Evolutionary conservation across 805 yeast genomes (phyloP).

Genomic region (Cyberlindnera mrakii): DNA sequence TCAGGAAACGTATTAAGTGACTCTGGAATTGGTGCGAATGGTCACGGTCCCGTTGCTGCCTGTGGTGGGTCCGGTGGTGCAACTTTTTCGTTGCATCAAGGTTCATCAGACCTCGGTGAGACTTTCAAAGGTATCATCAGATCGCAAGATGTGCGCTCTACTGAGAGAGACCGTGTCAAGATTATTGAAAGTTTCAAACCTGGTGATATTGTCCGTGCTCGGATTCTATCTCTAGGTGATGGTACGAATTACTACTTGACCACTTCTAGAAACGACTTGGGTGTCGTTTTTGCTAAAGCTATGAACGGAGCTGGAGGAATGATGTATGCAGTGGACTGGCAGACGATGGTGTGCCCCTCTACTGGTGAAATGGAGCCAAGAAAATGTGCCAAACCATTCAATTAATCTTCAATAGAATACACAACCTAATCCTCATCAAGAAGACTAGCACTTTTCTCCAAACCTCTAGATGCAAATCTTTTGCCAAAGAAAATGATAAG

Average conservation of each 20-base stretch:
- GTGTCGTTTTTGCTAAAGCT: conserved; percentile 84
- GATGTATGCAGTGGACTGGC: conserved; percentile 93
- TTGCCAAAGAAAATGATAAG: conserved; percentile 52
- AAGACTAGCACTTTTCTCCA: conserved; percentile 15
- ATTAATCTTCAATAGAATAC: neutral
- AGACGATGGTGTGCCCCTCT: conserved; percentile 76
- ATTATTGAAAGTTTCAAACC: conserved; percentile 77
- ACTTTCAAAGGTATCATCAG: conserved; percentile 83
- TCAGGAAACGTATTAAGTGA: conserved; percentile 52
- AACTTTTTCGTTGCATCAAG: conserved; percentile 35
- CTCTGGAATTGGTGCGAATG: conserved; percentile 61
- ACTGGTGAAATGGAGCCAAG: conserved; percentile 74
- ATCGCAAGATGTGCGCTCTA: conserved; percentile 82
- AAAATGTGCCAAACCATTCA: conserved; percentile 89
- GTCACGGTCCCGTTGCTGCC: conserved; percentile 31
- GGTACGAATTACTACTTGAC: conserved; percentile 85
- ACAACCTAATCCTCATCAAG: conserved; percentile 11
- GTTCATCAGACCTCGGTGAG: conserved; percentile 75
- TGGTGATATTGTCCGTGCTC: conserved; percentile 87
- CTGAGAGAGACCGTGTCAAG: conserved; percentile 84
- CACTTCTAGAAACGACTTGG: conserved; percentile 87
- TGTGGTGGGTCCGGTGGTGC: conserved; percentile 55
- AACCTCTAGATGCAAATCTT: conserved; percentile 31
- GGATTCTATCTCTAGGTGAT: conserved; percentile 81
- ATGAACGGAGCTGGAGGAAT: conserved; percentile 60